Conservation (phyloP, 1,284 basidiomycete species). For the Moesziomyces parantarcticus region DNA sequence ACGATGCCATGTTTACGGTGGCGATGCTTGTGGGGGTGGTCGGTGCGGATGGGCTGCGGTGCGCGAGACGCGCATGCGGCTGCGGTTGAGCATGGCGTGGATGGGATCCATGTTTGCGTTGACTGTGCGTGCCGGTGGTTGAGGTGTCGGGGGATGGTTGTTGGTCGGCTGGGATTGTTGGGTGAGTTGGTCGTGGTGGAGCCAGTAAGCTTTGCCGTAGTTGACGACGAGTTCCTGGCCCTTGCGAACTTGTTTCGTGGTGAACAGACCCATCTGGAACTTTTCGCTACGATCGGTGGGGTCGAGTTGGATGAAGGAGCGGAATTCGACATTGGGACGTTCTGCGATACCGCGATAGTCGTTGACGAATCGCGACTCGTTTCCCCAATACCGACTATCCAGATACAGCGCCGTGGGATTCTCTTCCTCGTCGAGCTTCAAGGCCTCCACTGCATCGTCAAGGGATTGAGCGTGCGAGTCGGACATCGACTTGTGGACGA, state of each 20-base stretch:
- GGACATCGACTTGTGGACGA: neutral
- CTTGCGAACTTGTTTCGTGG: constrained; percentile 75
- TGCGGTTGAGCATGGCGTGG: constrained; percentile 39
- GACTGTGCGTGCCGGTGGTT: neutral
- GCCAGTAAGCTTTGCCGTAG: constrained; percentile 94
- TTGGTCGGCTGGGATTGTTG: constrained; percentile 4
- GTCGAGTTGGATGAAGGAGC: constrained; percentile 37
- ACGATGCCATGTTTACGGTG: neutral
- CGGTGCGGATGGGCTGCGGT: constrained; percentile 8
- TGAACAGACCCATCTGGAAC: constrained; percentile 47
- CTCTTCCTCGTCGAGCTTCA: constrained; percentile 2
- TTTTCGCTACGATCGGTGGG: neutral
- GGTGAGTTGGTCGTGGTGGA: constrained; percentile 24
- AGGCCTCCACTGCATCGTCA: neutral
- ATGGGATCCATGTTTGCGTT: constrained; percentile 14
- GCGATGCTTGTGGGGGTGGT: constrained; percentile 4
- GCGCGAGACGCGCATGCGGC: constrained; percentile 29
- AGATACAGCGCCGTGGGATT: constrained; percentile 34
- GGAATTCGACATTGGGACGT: constrained; percentile 54
- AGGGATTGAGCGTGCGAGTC: neutral
- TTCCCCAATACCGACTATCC: constrained; percentile 72
- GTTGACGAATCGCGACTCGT: constrained; percentile 73
- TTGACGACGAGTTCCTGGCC: constrained; percentile 87
- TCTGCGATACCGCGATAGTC: constrained; percentile 57
- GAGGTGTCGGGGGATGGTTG: too few relatives aligned